Evolutionary conservation across 495 filamentous ascomycete genomes (phyloP), one percentile per base, ranked within the genome.

Genomic region (Durotheca rogersii): DNA sequence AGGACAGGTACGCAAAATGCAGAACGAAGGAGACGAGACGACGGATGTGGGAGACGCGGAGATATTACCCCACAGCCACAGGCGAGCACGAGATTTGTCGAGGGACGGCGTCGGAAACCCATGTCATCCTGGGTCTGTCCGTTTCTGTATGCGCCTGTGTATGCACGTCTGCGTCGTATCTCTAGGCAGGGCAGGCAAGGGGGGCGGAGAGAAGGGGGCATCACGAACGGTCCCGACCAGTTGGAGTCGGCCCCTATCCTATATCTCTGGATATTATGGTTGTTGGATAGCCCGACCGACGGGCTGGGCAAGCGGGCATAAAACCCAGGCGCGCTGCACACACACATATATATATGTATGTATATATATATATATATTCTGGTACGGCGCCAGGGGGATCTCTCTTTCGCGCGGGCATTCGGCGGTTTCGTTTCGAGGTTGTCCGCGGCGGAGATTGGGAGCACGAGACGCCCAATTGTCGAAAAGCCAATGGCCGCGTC

Each of bases 81-180:
- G 20, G 25, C 5, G 49, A 31, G 35, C 43, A 53, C 49, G 18
- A 58, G 41, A 53, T 40, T 49, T 49, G 35, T 53, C 18, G 44
- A 53, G 35, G 38, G 45, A 42, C 29, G 19, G 36, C 30, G 46
- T 53, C 30, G 53, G 45, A 59, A 53, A 59, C 56, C 31, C 44
- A 59, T 53, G 9, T 50, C 50, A 59, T 39, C 49, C 39, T 2
- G 49, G 33, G 33, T 21, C 49, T 59, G 50, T 40, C 14, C 25
- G 49, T 53, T 34, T 35, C 56, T 50, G 56, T 44, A 53, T 53
- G 49, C 17, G 56, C 49, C 49, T n/a, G 56, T 53, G 56, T 39
- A 46, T 35, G 31, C 40, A 43, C 43, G n/a, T 30, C 23, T 35
- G 41, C 46, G 49, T 37, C 46, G 49, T 41, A 46, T 33, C 9